A percentile compares a stretch with the other conserved stretches of the same genome.
These are phyloP conservation scores for Dactylellina sp. DNA, from an alignment of 2,329 filamentous ascomycete species.

Conservation along the genomic window DNA sequence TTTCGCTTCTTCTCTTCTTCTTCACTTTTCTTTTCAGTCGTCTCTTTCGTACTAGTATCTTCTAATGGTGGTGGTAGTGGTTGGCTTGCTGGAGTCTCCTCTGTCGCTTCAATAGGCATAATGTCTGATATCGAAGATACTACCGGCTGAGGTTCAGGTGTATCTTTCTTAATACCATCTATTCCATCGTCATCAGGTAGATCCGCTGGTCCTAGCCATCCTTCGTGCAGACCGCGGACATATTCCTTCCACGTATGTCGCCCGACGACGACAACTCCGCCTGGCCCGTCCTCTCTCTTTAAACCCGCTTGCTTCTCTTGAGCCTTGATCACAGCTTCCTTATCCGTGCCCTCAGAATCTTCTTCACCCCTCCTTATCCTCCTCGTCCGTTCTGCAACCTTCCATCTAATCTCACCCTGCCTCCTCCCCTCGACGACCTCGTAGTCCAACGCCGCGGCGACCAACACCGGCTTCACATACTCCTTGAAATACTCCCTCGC, in stretches of 20 bases:
- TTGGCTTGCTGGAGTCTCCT: constrained; percentile 60
- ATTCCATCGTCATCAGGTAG: constrained; percentile 65
- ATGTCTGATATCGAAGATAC: constrained; percentile 46
- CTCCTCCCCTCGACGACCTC: constrained; percentile 92
- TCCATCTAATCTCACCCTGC: constrained; percentile 91
- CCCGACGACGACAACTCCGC: constrained; percentile 88
- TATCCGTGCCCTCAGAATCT: constrained; percentile 63
- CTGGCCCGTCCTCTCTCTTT: constrained; percentile 76
- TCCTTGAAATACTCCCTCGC: constrained; percentile 97
- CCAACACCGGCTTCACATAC: constrained; percentile 92
- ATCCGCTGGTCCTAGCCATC: constrained; percentile 89
- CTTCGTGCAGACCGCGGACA: constrained; percentile 89
- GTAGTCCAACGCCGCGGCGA: constrained; percentile 91
- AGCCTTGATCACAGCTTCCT: constrained; percentile 72
- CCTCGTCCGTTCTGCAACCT: constrained; percentile 86
- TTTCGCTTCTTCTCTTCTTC: constrained; percentile 69
- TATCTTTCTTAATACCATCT: constrained; percentile 48
- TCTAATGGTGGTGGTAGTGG: too few species aligned
- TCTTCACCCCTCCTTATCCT: constrained; percentile 74
- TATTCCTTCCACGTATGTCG: constrained; percentile 98
- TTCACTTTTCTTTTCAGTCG: constrained; percentile 59
- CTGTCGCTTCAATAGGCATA: constrained; percentile 57
- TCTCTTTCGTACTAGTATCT: constrained; percentile 60
- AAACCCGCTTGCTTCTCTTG: constrained; percentile 76
- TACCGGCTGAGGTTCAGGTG: constrained; percentile 62